Evolutionary conservation across 1,284 basidiomycete genomes (phyloP), one percentile per base, ranked within the genome.

Genomic region (Erythrobasidium hasegawianum): DNA sequence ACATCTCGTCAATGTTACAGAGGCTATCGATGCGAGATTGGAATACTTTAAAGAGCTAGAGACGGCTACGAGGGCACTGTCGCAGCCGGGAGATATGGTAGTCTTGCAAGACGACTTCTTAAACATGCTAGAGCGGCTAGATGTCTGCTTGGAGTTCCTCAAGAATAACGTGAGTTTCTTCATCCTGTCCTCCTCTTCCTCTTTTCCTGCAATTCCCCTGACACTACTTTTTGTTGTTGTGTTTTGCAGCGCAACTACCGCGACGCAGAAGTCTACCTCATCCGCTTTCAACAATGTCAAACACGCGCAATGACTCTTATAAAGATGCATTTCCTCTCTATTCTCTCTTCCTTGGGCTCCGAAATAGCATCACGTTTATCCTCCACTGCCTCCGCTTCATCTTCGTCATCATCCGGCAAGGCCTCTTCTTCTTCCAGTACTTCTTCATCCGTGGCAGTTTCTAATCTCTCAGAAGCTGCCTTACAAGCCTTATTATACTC

Each of bases 251-350:
- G 89, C 71, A 86, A 92, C 76, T 96, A 87, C 79, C 84, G 84
- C 72, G 93, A 96, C 79, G 86, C 91, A 9, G 90, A 95, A 73
- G 81, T 96, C 18, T 96, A 95, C 76, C 81, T 95, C 9, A 82
- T 97, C 20, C 86, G 93, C 24, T 96, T 93, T 78, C 91, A 94
- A 74, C 93, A 96, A 78, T 96, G 93, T 77, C 86, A 96, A 83
- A 94, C 90, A 0, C 85, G 93, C 39, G 89, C 90, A 22, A 95
- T 96, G 92, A 95, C 91, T 0, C 81, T 97, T 57, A 90, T 96
- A 79, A 93, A 89, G 76, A 90, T 96, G 84, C 91, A 88, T 78
- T 94, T 95, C 73, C 86, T 93, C 22, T 87, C 87, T 2, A 87
- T 88, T 1, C 80, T 96, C 11, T 82, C 86, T 61, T 84, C 86